phyloP scores from a whole-genome alignment of 257 asterid species.

The Lycium ferocissimum region DNA sequence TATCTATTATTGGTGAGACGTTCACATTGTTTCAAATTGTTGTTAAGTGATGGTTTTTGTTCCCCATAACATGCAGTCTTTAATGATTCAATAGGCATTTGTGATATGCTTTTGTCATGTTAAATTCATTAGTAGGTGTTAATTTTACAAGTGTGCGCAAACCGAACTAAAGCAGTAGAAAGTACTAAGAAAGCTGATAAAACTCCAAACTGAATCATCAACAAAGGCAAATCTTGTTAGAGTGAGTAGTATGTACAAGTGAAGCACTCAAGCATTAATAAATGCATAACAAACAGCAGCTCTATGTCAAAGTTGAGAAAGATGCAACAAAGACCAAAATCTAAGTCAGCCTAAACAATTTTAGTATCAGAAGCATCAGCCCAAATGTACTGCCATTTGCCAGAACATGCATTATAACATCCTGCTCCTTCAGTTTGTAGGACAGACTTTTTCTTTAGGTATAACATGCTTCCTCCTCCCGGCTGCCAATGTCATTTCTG shows the following conservation, averaged over 20 bases:
- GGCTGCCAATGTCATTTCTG: background rate
- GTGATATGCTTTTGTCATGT: background rate
- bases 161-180: background rate
- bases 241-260: background rate
- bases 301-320: background rate
- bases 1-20: too few relatives aligned
- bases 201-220: background rate
- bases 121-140: background rate
- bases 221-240: background rate
- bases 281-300: background rate
- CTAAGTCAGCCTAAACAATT: background rate
- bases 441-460: slow-evolving; percentile 3
- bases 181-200: background rate
- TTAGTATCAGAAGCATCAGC: background rate
- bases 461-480: background rate
- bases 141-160: background rate
- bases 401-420: background rate
- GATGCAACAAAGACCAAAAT: background rate
- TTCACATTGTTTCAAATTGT: background rate
- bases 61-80: background rate
- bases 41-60: background rate
- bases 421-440: background rate
- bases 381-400: background rate
- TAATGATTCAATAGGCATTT: background rate
- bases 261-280: background rate